Evolutionary conservation across 1,139 yeast species (phyloP), one percentile per base, ranked within the genome.

Genomic region (Yamadazyma atmosphaerica): DNA sequence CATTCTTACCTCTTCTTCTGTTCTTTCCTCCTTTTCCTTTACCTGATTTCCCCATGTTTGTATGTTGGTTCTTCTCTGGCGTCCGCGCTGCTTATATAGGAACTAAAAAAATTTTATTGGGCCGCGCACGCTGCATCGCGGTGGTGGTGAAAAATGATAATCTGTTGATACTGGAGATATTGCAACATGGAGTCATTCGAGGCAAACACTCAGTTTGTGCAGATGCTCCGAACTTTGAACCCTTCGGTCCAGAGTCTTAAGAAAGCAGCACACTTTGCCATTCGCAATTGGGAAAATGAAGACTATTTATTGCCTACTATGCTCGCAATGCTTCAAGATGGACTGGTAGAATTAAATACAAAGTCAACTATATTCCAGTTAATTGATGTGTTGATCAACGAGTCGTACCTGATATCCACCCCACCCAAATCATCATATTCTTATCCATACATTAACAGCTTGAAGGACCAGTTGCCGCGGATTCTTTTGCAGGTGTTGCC

Each of bases 1-100:
- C 96, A 67, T 89, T 90, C 95, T 92, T 92, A 67, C 98, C 98
- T 81, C 97, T 87, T 81, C 98, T 87, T 77, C 97, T 87, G 68
- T 89, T 90, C 76, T 86, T 83, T 52, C 83, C 83, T 51, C 83
- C 83, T 66, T 72, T 72, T 42, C 78, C 78, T 68, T 72, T 72
- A 50, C 77, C 76, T 39, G 77, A 56, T 61, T 72, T 72, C 55
- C 77, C 78, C 78, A 72, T 72, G 40, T 50, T 35, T 6, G 22
- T 19, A 9, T 19, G 9, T 9, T 19, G 6, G 9, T 19, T 19
- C 8, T 6, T 19, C 9, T 19, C 22, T 19, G 6, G 22, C 22
- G 22, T 6, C 9, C 22, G 22, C 22, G 22, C 6, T 19, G 22
- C 9, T 19, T 19, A 19, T 6, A 19, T 9, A 23, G 17, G 9